A percentile compares a stretch with the other conserved stretches of the same genome.
These are phyloP conservation scores for Aspergillus sp. DNA, from an alignment of 2,329 filamentous ascomycete genomes.

Conservation along the genomic window DNA sequence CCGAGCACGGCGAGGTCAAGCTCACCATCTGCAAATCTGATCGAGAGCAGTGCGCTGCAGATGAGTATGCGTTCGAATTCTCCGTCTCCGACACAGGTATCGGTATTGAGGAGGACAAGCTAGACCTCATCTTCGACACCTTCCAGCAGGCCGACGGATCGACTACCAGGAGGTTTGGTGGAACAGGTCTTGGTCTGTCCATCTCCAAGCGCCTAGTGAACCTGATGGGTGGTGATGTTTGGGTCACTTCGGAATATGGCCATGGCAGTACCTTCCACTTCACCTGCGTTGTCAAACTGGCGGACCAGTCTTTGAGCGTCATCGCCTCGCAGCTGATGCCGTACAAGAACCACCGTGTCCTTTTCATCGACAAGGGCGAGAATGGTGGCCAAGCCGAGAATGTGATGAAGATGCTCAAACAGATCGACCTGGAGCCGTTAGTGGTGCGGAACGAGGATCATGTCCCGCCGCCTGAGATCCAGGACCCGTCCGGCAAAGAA, in stretches of 20 bases:
- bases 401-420: slow-evolving; percentile 74
- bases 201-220: slow-evolving; percentile 95
- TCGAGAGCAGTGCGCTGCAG: slow-evolving; percentile 64
- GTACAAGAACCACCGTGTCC: slow-evolving; percentile 88
- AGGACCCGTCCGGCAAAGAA: slow-evolving; percentile 52
- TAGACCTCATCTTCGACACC: slow-evolving; percentile 96
- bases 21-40: slow-evolving; percentile 79
- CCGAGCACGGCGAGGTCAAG: slow-evolving; percentile 93
- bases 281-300: slow-evolving; percentile 85
- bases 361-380: slow-evolving; percentile 90
- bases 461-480: slow-evolving; percentile 58
- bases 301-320: slow-evolving; percentile 72
- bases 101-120: slow-evolving; percentile 91
- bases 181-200: slow-evolving; percentile 88
- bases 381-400: slow-evolving; percentile 67
- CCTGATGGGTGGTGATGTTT: slow-evolving; percentile 93
- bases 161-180: slow-evolving; percentile 93
- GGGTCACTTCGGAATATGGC: slow-evolving; percentile 90
- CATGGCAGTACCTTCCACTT: slow-evolving; percentile 96
- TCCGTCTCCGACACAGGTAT: slow-evolving; percentile 95
- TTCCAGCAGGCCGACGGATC: slow-evolving; percentile 98
- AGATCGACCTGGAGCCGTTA: slow-evolving; percentile 77
- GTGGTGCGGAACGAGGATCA: slow-evolving; percentile 77
- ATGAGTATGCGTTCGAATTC: slow-evolving; percentile 93
- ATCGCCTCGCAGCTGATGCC: slow-evolving; percentile 77